Evolutionary conservation across 1,139 yeast species (phyloP), one percentile per base, ranked within the genome.

Genomic region (Taiozyma onychis): DNA sequence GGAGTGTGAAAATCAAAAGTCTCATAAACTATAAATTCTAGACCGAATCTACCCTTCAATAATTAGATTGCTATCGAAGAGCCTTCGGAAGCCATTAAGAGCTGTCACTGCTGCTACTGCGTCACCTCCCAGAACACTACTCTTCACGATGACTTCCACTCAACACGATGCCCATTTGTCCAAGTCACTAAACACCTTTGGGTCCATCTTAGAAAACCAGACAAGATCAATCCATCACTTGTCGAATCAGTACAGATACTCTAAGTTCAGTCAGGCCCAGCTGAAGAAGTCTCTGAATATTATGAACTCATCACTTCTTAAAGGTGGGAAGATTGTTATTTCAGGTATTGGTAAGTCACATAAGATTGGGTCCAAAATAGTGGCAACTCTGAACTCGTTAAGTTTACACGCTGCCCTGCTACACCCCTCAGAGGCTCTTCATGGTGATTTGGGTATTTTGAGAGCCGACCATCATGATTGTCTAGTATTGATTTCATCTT

Each of bases 381-480:
- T 82, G 49, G 95, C 96, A 14, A 89, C 96, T 11, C 70, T 89
- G 66, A 87, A 85, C 62, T 88, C 96, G 1, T 72, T 89, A 52
- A 84, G 91, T 35, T 76, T 89, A 50, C 83, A 81, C 48, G 75
- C 96, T 0, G 77, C 82, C 0, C 61, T 77, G 2, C 70, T 89
- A 52, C 97, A 89, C 62, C 96, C 97, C 0, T 72, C 88, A 2
- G 97, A 89, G 55, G 97, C 97, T 0, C 71, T 90, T 32, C 97
- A 89, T 64, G 97, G 97, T 6, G 97, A 89, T 65, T 73, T 89
- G 59, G 97, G 97, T 0, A 68, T 83, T 37, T 69, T 89, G 28
- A 71, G 79, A 49, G 80, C 81, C 35, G 71, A 70, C 22, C 66
- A 69, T 39, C 68, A 74, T 37, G 96, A 88, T 66, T 76, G 83